phyloP scores from a whole-genome alignment of 75 land plant species.

The Picea glauca region DNA sequence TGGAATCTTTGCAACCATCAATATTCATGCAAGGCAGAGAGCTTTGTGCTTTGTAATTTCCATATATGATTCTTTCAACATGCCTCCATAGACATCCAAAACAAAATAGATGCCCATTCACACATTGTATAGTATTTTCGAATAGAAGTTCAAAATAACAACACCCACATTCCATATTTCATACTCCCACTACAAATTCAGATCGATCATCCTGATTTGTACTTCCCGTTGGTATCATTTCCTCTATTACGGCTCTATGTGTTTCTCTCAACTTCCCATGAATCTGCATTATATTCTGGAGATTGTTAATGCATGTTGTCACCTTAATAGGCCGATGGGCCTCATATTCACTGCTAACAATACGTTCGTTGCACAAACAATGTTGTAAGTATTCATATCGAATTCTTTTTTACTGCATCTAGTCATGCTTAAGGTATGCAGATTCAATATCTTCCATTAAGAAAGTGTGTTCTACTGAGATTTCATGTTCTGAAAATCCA shows the following conservation, averaged over 20 bases:
- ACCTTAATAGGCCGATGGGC: too few relatives aligned
- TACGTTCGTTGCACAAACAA: too few relatives aligned
- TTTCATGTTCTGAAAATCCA: conserved; percentile 96
- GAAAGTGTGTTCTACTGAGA: conserved; percentile 80
- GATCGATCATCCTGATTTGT: too few relatives aligned
- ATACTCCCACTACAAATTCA: too few relatives aligned
- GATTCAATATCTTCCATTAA: conserved; percentile 96
- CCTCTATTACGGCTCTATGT: too few relatives aligned
- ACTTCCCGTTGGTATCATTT: too few relatives aligned
- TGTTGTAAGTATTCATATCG: conserved; percentile 86
- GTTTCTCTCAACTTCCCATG: too few relatives aligned
- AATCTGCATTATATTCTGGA: too few relatives aligned
- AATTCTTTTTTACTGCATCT: conserved; percentile 84
- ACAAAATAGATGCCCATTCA: background rate
- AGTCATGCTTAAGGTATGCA: conserved; percentile 92
- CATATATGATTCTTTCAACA: background rate
- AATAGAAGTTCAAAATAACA: too few relatives aligned
- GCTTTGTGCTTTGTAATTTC: background rate
- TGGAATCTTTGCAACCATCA: background rate
- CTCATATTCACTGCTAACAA: too few relatives aligned
- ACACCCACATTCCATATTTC: too few relatives aligned
- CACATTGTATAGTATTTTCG: background rate
- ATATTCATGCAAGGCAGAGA: background rate
- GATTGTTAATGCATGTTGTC: too few relatives aligned
- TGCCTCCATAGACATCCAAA: background rate